Evolutionary conservation across 495 filamentous ascomycete species (phyloP).

Genomic region (Lophiostoma macrostomum): DNA sequence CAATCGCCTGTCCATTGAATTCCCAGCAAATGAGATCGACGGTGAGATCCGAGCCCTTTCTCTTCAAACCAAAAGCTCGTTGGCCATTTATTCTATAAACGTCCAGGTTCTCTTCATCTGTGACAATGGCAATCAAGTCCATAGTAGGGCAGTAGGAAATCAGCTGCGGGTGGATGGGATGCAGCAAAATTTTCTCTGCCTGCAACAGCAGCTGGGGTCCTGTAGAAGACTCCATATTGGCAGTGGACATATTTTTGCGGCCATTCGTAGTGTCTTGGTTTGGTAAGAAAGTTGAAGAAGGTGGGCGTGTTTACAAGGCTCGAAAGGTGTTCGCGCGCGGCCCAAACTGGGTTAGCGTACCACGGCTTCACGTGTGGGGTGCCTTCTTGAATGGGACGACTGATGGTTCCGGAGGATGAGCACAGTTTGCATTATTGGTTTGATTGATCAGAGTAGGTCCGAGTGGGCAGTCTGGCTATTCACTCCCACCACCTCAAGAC

Average conservation of each 20-base stretch:
- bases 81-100: conserved; percentile 69
- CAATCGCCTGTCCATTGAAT: conserved; percentile 72
- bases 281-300: too few relatives aligned
- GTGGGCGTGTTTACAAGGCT: too few relatives aligned
- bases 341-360: too few relatives aligned
- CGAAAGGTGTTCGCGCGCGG: too few relatives aligned
- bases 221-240: conserved; percentile 20
- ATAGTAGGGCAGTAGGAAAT: conserved; percentile 76
- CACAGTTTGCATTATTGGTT: too few relatives aligned
- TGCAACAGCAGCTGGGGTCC: conserved; percentile 30
- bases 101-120: conserved; percentile 58
- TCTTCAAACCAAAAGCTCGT: conserved; percentile 60
- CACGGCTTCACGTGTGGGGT: too few relatives aligned
- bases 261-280: too few relatives aligned
- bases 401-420: too few relatives aligned
- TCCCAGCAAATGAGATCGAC: conserved; percentile 68
- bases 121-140: conserved; percentile 74
- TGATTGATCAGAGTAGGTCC: too few relatives aligned
- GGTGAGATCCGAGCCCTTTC: conserved; percentile 46
- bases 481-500: too few relatives aligned
- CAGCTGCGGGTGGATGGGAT: conserved; percentile 54
- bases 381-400: too few relatives aligned
- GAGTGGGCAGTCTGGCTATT: too few relatives aligned
- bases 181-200: conserved; percentile 55
- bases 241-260: neutral